phyloP scores from a whole-genome alignment of 352 stramenopile genomes.

The Globisporangium acanthophoron region DNA sequence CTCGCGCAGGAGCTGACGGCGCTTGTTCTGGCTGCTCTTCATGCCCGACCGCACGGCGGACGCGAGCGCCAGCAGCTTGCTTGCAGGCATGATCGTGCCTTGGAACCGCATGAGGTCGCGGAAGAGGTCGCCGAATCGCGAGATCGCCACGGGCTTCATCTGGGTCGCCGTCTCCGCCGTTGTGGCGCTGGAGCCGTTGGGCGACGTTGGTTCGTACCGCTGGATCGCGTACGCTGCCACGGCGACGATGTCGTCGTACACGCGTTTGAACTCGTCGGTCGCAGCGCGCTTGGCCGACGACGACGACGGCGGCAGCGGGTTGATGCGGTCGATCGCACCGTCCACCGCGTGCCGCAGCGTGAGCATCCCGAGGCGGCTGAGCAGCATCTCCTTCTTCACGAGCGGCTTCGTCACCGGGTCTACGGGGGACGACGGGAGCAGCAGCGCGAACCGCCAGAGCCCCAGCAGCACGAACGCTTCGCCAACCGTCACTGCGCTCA shows the following conservation, averaged over 20 bases:
- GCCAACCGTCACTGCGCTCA: constrained; percentile 26
- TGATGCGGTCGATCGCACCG: constrained; percentile 49
- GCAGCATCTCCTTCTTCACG: constrained; percentile 91
- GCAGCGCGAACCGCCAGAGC: constrained; percentile 89
- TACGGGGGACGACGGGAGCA: constrained; percentile 92
- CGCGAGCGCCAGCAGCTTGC: constrained; percentile 54
- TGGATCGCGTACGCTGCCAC: constrained; percentile 37
- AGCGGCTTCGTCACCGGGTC: constrained; percentile 93
- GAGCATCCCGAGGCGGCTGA: constrained; percentile 77
- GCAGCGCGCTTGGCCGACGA: constrained; percentile 24
- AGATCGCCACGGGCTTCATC: constrained; percentile 27
- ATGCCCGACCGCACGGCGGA: constrained; percentile 23
- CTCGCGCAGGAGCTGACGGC: constrained; percentile 69
- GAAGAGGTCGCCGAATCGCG: constrained; percentile 72
- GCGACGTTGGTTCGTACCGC: constrained; percentile 25
- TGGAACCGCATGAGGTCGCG: constrained; percentile 69
- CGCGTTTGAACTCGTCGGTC: constrained; percentile 14
- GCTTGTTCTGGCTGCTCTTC: constrained; percentile 41
- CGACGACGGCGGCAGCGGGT: constrained; percentile 31
- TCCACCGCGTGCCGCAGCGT: constrained; percentile 59
- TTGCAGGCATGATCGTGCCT: constrained; percentile 57
- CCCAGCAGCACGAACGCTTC: constrained; percentile 89
- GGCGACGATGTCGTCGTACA: constrained; percentile 12
- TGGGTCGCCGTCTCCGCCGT: constrained; percentile 12
- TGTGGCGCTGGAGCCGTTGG: constrained; percentile 12